phyloP scores from a whole-genome alignment of 2,329 filamentous ascomycete species.

The Curvularia verruculosa region DNA sequence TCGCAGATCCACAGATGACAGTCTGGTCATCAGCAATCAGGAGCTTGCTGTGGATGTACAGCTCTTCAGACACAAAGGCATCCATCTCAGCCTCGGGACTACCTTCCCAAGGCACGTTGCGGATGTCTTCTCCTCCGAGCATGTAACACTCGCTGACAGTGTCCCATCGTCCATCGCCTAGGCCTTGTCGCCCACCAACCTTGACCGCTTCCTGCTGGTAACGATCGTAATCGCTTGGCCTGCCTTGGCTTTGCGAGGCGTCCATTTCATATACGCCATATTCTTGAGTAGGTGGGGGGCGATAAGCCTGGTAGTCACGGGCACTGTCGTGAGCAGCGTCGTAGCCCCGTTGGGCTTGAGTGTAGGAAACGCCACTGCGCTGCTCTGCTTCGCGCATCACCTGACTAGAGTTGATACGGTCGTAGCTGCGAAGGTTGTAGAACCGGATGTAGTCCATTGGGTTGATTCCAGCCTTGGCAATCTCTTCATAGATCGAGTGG shows the following conservation, averaged over 20 bases:
- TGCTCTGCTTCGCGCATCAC: conserved; percentile 67
- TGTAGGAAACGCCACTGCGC: conserved; percentile 70
- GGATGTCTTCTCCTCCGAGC: conserved; percentile 74
- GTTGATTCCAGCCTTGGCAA: conserved; percentile 70
- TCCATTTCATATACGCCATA: conserved; percentile 48
- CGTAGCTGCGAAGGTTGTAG: conserved; percentile 84
- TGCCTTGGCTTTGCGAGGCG: conserved; percentile 32
- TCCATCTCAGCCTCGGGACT: conserved; percentile 63
- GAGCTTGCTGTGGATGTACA: conserved; percentile 71
- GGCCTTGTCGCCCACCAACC: conserved; percentile 54
- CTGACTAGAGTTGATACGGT: conserved; percentile 75
- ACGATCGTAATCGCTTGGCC: conserved; percentile 61
- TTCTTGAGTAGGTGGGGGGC: conserved; percentile 41
- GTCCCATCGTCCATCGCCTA: conserved; percentile 68
- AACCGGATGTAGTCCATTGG: conserved; percentile 78
- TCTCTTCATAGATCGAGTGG: conserved; percentile 75
- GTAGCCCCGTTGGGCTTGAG: conserved; percentile 67
- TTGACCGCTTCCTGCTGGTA: conserved; percentile 74
- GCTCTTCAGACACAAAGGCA: conserved; percentile 67
- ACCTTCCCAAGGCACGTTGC: conserved; percentile 65
- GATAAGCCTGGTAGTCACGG: conserved; percentile 45
- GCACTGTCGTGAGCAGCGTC: conserved; percentile 60
- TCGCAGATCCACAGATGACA: conserved; percentile 80
- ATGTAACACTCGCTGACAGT: conserved; percentile 83
- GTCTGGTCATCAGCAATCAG: conserved; percentile 82